phyloP scores from a whole-genome alignment of 805 yeast genomes.

The Monosporozyma solicola region DNA sequence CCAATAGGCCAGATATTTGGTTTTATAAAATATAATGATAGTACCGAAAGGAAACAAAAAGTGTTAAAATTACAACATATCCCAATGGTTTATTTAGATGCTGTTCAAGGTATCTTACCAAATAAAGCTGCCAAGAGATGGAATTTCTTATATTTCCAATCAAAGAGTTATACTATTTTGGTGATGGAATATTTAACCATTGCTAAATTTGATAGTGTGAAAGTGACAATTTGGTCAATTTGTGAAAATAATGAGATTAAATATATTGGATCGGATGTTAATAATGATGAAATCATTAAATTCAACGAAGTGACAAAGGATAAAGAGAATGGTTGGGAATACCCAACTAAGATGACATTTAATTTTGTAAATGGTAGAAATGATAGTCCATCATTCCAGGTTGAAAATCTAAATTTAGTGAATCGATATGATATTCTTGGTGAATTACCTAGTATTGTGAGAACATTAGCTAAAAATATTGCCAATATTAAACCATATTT shows the following conservation, averaged over 20 bases:
- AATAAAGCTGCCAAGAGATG: constrained; percentile 85
- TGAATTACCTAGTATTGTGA: constrained; percentile 75
- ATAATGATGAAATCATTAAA: constrained; percentile 39
- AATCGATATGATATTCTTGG: constrained; percentile 86
- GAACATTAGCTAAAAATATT: constrained; percentile 66
- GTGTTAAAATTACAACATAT: constrained; percentile 18
- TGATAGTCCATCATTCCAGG: constrained; percentile 17
- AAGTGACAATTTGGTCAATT: constrained; percentile 30
- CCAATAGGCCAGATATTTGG: constrained; percentile 66
- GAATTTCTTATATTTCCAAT: constrained; percentile 78
- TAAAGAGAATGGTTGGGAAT: constrained; percentile 66
- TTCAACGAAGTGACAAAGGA: constrained; percentile 35
- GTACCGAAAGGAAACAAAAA: constrained; percentile 4
- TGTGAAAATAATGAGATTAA: constrained; percentile 47
- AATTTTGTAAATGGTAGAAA: constrained; percentile 24
- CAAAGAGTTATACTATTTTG: constrained; percentile 52
- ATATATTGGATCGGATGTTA: constrained; percentile 40
- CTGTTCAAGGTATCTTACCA: constrained; percentile 86
- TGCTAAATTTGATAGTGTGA: constrained; percentile 46
- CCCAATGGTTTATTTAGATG: constrained; percentile 66
- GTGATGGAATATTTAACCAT: constrained; percentile 87
- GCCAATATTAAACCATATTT: constrained; percentile 80
- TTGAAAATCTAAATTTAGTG: constrained; percentile 49
- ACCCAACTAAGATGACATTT: constrained; percentile 42
- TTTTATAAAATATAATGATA: constrained; percentile 29